Evolutionary conservation across 139 green algal genomes (phyloP).

Genomic region (Medakamo hakoo): DNA sequence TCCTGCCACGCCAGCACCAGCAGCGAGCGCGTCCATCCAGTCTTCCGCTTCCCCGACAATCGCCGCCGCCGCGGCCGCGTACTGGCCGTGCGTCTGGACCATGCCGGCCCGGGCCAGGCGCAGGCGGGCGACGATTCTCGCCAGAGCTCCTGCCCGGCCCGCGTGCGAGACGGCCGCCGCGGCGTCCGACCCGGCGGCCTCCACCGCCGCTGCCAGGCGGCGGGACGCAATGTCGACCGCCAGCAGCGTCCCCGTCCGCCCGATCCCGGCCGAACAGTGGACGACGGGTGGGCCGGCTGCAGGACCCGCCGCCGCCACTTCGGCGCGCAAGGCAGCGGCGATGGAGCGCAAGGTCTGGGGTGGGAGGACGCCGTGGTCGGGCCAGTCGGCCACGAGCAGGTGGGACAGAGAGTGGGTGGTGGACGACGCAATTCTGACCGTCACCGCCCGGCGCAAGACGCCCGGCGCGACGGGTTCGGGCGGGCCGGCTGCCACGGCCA

Average conservation of each 20-base stretch:
- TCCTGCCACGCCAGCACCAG: not conserved
- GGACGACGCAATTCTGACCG: not conserved
- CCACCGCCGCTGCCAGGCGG: not conserved
- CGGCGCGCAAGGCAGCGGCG: not conserved
- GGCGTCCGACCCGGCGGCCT: too few species aligned
- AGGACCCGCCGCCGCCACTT: not conserved
- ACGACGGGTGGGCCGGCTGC: not conserved
- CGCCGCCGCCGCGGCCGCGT: not conserved
- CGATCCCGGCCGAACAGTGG: not conserved
- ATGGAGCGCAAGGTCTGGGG: conserved; percentile 16
- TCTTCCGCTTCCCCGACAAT: not conserved
- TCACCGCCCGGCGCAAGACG: not conserved
- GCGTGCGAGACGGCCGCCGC: too few species aligned
- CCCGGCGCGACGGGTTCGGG: not conserved
- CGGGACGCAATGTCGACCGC: not conserved
- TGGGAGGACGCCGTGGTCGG: conserved; percentile 44
- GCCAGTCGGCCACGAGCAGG: conserved; percentile 35
- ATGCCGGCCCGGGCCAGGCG: not conserved
- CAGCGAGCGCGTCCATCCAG: too few species aligned
- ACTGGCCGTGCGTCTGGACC: not conserved
- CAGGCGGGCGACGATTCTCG: not conserved
- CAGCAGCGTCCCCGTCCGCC: not conserved
- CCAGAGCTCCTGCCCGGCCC: not conserved
- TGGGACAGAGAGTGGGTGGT: conserved; percentile 6
- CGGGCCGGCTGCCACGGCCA: not conserved